Evolutionary conservation across 1,139 yeast species (phyloP).

Genomic region (Kazachstania sp.): DNA sequence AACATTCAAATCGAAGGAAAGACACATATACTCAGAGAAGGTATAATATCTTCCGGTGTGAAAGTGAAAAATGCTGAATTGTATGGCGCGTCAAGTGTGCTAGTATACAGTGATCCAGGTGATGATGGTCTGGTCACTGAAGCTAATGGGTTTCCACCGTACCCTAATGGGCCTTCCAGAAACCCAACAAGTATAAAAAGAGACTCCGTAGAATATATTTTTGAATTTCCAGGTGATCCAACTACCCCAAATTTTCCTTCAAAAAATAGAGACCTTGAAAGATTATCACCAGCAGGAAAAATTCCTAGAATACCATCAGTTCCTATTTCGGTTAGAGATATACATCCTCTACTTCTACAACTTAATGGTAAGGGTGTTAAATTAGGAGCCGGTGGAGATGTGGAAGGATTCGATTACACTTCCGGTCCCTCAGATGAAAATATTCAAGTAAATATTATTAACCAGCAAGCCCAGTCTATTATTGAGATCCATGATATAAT

Average conservation of each 20-base stretch:
- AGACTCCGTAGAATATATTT: constrained; percentile 50
- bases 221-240: constrained; percentile 65
- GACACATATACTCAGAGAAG: constrained; percentile 57
- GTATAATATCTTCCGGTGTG: constrained; percentile 39
- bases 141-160: constrained; percentile 34
- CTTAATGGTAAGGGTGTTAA: constrained; percentile 31
- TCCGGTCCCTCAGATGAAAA: constrained; percentile 34
- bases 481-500: constrained; percentile 38
- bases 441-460: constrained; percentile 29
- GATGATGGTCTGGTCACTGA: constrained; percentile 39
- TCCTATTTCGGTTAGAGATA: constrained; percentile 36
- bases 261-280: constrained; percentile 29
- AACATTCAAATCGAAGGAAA: constrained; percentile 36
- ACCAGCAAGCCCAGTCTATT: constrained; percentile 33
- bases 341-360: constrained; percentile 32
- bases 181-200: constrained; percentile 41
- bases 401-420: constrained; percentile 32
- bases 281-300: constrained; percentile 36
- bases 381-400: constrained; percentile 33
- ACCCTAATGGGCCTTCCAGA: constrained; percentile 43
- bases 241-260: constrained; percentile 53
- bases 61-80: constrained; percentile 46
- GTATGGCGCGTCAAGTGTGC: constrained; percentile 49
- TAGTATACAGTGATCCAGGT: constrained; percentile 45
- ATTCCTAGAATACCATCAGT: constrained; percentile 40